phyloP scores from a whole-genome alignment of 176 grass and related monocot species.

The Bromus sterilis region DNA sequence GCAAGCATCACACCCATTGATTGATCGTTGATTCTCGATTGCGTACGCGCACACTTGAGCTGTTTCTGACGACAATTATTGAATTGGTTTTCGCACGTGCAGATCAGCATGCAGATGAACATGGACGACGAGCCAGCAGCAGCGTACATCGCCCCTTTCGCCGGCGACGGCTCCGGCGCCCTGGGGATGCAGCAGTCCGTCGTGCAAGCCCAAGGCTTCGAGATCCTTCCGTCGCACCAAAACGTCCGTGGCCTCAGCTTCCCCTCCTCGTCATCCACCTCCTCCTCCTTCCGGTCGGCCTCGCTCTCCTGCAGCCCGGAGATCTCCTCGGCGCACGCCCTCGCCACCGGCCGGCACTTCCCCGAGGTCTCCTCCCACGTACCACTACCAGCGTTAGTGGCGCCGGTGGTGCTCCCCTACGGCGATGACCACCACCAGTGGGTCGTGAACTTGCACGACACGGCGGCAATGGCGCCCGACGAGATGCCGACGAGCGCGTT shows the following conservation, averaged over 20 bases:
- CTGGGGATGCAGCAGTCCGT: not conserved
- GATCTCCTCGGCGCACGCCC: not conserved
- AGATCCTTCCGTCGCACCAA: not conserved
- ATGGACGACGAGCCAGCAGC: conserved; percentile 17
- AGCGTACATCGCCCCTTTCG: not conserved
- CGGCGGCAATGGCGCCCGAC: not conserved
- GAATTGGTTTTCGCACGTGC: not conserved
- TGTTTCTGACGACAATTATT: not conserved
- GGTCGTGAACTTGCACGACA: not conserved
- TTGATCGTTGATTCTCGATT: not conserved
- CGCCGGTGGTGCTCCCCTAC: not conserved
- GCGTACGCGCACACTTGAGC: not conserved
- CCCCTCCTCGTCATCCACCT: not conserved
- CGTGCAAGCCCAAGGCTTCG: not conserved
- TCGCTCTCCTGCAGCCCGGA: conserved; percentile 36
- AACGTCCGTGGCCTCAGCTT: not conserved
- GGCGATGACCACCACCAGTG: not conserved
- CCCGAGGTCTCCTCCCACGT: conserved; percentile 32
- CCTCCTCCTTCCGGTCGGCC: conserved; percentile 25
- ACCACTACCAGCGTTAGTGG: not conserved
- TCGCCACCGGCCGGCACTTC: not conserved
- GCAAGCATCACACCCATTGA: conserved; percentile 12
- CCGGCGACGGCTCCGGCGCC: not conserved
- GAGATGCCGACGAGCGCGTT: conserved; percentile 18
- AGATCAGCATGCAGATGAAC: conserved; percentile 48